Evolutionary conservation across 2,329 filamentous ascomycete species (phyloP).

Genomic region (Amauroascus verrucosus): DNA sequence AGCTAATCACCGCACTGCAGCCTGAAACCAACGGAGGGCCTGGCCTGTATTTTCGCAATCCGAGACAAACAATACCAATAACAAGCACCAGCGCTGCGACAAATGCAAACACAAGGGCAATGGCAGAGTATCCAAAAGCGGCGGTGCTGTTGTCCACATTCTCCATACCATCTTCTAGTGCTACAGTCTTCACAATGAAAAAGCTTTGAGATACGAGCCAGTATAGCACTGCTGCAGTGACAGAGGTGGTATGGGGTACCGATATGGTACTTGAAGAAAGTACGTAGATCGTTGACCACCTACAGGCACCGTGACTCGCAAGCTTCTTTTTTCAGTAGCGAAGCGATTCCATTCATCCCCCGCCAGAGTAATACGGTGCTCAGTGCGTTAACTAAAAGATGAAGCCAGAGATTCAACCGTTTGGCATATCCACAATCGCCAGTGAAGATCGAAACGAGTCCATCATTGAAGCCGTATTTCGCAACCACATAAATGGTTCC

Average conservation of each 20-base stretch:
- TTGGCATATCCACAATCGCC: not conserved
- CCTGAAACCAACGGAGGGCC: conserved; percentile 25
- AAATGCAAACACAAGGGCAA: conserved; percentile 16
- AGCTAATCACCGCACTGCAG: conserved; percentile 28
- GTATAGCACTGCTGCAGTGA: conserved; percentile 31
- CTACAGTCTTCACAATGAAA: conserved; percentile 34
- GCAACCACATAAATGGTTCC: not conserved
- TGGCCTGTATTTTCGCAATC: conserved; percentile 16
- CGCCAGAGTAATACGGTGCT: conserved; percentile 29
- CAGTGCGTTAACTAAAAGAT: conserved; percentile 29
- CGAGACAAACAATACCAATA: conserved; percentile 8
- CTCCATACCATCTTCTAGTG: conserved; percentile 13
- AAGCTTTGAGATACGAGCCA: conserved; percentile 43
- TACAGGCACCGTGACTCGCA: conserved; percentile 32
- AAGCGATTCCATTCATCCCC: conserved; percentile 42
- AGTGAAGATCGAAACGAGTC: not conserved
- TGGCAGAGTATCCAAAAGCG: conserved; percentile 21
- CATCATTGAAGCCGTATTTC: not conserved
- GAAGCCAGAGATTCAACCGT: conserved; percentile 14
- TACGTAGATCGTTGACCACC: conserved; percentile 37
- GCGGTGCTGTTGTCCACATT: conserved; percentile 9
- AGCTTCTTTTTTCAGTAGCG: conserved; percentile 28
- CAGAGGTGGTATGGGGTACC: conserved; percentile 36
- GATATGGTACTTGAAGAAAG: conserved; percentile 38
- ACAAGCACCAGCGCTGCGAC: not conserved